phyloP scores from a whole-genome alignment of 352 stramenopile species.

The Phytophthora aleatoria region DNA sequence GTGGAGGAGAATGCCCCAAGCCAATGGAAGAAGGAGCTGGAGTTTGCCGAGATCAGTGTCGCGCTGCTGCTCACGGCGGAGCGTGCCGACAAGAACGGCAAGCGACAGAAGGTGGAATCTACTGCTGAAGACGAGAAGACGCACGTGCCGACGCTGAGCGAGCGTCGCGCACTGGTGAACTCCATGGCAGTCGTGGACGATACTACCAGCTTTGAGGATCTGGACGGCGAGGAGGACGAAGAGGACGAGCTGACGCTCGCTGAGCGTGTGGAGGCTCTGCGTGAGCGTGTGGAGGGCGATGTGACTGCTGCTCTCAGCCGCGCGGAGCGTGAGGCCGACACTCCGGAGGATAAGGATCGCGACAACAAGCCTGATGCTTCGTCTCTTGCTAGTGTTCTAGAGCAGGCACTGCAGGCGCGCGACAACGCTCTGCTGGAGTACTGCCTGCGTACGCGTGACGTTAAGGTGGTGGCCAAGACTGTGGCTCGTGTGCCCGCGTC shows the following conservation, averaged over 20 bases:
- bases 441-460: slow-evolving; percentile 74
- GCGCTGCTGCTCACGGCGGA: slow-evolving; percentile 63
- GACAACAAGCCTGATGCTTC: slow-evolving; percentile 76
- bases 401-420: slow-evolving; percentile 85
- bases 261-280: slow-evolving; percentile 77
- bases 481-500: slow-evolving; percentile 76
- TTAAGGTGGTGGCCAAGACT: slow-evolving; percentile 77
- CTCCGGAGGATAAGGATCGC: slow-evolving; percentile 32
- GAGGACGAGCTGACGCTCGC: slow-evolving; percentile 72
- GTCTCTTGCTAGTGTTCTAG: slow-evolving; percentile 79
- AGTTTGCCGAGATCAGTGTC: slow-evolving; percentile 67
- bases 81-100: slow-evolving; percentile 43
- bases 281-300: slow-evolving; percentile 76
- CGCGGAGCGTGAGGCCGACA: slow-evolving; percentile 47
- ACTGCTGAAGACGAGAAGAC: slow-evolving; percentile 56
- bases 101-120: slow-evolving; percentile 64
- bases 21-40: slow-evolving; percentile 60
- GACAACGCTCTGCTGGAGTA: slow-evolving; percentile 90
- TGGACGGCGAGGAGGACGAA: slow-evolving; percentile 52
- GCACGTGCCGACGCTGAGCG: slow-evolving; percentile 74
- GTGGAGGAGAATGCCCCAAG: slow-evolving; percentile 59
- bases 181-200: slow-evolving; percentile 67
- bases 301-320: slow-evolving; percentile 64
- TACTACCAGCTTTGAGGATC: slow-evolving; percentile 63
- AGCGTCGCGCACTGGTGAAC: slow-evolving; percentile 63